Percentiles rank a stretch among this genome's conserved stretches.
Evolutionary conservation across 1,139 yeast species (phyloP).

Genomic region (Nakaseomyces nivariensis): DNA sequence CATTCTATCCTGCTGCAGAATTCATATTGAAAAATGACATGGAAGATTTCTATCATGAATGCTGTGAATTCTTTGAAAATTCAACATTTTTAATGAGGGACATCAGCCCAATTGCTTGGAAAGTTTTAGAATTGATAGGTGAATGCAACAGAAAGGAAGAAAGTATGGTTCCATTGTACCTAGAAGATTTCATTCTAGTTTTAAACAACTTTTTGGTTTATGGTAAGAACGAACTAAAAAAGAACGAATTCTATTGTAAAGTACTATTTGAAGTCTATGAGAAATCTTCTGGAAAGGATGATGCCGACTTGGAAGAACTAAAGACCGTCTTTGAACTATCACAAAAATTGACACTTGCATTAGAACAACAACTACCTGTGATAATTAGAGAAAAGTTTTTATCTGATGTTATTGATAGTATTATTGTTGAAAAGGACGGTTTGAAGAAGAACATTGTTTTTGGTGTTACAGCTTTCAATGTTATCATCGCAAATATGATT

Average conservation of each 20-base stretch:
- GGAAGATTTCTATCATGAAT: constrained; percentile 75
- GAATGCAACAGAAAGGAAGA: constrained; percentile 45
- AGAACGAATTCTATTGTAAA: constrained; percentile 26
- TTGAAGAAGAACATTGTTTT: constrained; percentile 35
- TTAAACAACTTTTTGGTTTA: constrained; percentile 69
- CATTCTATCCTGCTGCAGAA: constrained; percentile 63
- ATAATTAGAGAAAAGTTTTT: constrained; percentile 21
- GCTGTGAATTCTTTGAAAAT: constrained; percentile 77
- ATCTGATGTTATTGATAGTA: constrained; percentile 21
- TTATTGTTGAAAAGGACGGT: constrained; percentile 22
- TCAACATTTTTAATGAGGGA: constrained; percentile 65
- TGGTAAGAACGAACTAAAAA: constrained; percentile 47
- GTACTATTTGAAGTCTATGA: constrained; percentile 24
- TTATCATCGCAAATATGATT: constrained; percentile 56
- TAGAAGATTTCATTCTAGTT: constrained; percentile 70
- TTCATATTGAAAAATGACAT: constrained; percentile 53
- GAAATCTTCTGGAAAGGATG: constrained; percentile 28
- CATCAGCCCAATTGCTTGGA: constrained; percentile 74
- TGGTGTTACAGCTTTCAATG: constrained; percentile 51
- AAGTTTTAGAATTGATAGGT: constrained; percentile 47
- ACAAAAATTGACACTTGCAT: constrained; percentile 29
- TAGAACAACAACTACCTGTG: constrained; percentile 25
- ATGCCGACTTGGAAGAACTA: constrained; percentile 25
- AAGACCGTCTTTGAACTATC: constrained; percentile 27
- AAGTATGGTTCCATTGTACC: constrained; percentile 42